A percentile compares a stretch with the other conserved stretches of the same genome.
Conservation (phyloP, 1,284 basidiomycete species). For the Cutaneotrichosporon mucoides region DNA sequence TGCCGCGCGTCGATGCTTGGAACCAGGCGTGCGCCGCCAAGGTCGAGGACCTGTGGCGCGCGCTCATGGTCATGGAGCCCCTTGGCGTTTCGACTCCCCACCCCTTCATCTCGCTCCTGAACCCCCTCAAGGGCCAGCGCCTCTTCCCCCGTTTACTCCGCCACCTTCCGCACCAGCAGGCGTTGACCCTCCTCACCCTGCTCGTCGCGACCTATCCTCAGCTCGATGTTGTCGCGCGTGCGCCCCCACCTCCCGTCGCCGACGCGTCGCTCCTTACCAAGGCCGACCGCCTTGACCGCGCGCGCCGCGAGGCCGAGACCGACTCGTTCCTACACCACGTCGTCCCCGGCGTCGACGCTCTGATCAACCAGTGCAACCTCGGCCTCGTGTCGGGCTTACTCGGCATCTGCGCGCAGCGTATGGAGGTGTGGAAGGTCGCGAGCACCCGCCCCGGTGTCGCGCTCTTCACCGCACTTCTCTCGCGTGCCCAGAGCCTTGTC, state of each 20-base stretch:
- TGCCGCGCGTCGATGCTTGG: constrained; percentile 64
- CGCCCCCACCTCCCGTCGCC: constrained; percentile 57
- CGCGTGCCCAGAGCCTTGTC: constrained; percentile 84
- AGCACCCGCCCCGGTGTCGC: constrained; percentile 81
- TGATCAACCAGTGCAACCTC: constrained; percentile 68
- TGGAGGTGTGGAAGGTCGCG: constrained; percentile 67
- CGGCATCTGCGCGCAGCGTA: constrained; percentile 76
- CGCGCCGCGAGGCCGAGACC: constrained; percentile 80
- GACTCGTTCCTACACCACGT: constrained; percentile 83
- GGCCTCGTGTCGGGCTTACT: constrained; percentile 82
- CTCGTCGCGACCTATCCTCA: constrained; percentile 91
- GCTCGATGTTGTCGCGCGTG: constrained; percentile 79
- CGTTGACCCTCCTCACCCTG: constrained; percentile 81
- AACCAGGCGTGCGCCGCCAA: constrained; percentile 56
- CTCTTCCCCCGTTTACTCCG: constrained; percentile 84
- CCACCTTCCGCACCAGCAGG: constrained; percentile 74
- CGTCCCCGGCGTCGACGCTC: constrained; percentile 77
- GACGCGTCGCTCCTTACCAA: constrained; percentile 49
- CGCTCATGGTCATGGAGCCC: constrained; percentile 79
- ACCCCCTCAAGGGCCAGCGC: constrained; percentile 86
- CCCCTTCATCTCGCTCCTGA: constrained; percentile 90
- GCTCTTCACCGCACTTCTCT: constrained; percentile 85
- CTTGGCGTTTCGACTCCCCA: constrained; percentile 90
- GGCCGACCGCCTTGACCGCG: constrained; percentile 59
- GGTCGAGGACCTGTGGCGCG: constrained; percentile 72